Conservation (phyloP, 208 protist species). For the Trypanosoma cruzi region DNA sequence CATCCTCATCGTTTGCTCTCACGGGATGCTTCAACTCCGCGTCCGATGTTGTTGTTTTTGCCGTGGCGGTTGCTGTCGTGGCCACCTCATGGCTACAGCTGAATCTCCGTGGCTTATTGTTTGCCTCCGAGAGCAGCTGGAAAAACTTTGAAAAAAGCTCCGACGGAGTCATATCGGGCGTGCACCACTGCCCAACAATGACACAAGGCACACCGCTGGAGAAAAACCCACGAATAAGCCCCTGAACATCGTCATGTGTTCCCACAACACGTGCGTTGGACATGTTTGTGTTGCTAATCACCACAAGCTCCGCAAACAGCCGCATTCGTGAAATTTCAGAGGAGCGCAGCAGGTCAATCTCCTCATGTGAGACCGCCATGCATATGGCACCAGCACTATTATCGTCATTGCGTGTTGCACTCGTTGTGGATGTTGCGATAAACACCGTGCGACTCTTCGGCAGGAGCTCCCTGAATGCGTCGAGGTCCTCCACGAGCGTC, state of each 20-base stretch:
- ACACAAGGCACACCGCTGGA: constrained; percentile 78
- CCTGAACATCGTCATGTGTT: constrained; percentile 62
- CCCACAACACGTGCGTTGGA: constrained; percentile 35
- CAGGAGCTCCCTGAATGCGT: constrained; percentile 43
- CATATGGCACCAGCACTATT: constrained; percentile 33
- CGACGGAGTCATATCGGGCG: constrained; percentile 83
- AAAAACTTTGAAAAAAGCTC: constrained; percentile 85
- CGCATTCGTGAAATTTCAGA: constrained; percentile 75
- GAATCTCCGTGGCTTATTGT: constrained; percentile 7
- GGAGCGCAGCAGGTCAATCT: constrained; percentile 56
- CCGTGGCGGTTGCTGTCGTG: too few relatives aligned
- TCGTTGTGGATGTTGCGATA: constrained; percentile 31
- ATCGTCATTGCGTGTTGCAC: constrained; percentile 25
- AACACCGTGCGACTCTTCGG: constrained; percentile 38
- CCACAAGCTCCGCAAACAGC: constrained; percentile 86
- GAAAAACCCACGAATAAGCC: constrained; percentile 74
- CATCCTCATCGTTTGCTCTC: neutral
- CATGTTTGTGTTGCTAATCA: constrained; percentile 84
- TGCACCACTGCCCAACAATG: constrained; percentile 88
- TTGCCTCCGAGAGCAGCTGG: constrained; percentile 35
- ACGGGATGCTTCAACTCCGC: neutral
- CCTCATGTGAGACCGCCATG: constrained; percentile 27
- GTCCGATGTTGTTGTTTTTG: neutral
- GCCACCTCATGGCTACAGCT: neutral
- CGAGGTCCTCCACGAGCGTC: constrained; percentile 53